Percentiles rank a stretch among this genome's conserved stretches.
Conservation (phyloP, 2,329 filamentous ascomycete genomes). For the Cyphellophora attinorum region DNA sequence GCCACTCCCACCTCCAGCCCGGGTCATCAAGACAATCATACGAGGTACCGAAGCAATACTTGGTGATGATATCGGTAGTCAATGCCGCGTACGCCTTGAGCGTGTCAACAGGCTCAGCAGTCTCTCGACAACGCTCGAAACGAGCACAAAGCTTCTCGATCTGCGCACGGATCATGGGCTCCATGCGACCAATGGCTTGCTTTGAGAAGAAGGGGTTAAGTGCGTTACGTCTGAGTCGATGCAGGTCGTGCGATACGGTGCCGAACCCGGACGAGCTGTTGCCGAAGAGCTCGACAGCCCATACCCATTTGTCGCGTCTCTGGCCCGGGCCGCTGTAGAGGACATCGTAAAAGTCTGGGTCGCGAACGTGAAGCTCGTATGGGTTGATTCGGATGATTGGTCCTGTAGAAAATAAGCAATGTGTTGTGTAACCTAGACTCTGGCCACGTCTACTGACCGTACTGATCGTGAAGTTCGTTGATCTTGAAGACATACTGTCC, state of each 20-base stretch:
- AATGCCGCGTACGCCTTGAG: conserved; percentile 27
- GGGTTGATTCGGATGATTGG: conserved; percentile 27
- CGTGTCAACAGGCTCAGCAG: conserved; percentile 6
- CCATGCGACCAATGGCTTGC: conserved; percentile 12
- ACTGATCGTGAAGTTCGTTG: conserved; percentile 24
- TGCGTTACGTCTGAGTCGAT: conserved; percentile 17
- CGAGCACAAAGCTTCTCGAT: conserved; percentile 17
- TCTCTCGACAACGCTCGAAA: conserved; percentile 6
- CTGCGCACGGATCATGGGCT: conserved; percentile 18
- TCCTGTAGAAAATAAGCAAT: conserved; percentile 1
- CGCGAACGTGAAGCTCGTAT: conserved; percentile 25
- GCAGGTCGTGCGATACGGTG: conserved; percentile 17
- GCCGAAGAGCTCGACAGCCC: conserved; percentile 11
- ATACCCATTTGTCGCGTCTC: conserved; percentile 21
- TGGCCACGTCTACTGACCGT: conserved; percentile 16
- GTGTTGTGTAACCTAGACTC: background rate
- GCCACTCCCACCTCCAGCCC: conserved; percentile 5
- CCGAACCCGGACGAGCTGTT: conserved; percentile 12
- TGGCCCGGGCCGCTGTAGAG: conserved; percentile 20
- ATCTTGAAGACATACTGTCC: conserved; percentile 27
- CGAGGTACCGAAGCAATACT: conserved; percentile 12
- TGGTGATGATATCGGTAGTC: conserved; percentile 16
- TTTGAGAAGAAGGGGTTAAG: conserved; percentile 20
- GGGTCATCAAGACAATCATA: conserved; percentile 4
- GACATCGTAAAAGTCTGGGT: conserved; percentile 24